A percentile compares a stretch with the other conserved stretches of the same genome.
These are phyloP conservation scores for Salix exigua DNA, from an alignment of 345 rosid genomes.

Conservation along the genomic window DNA sequence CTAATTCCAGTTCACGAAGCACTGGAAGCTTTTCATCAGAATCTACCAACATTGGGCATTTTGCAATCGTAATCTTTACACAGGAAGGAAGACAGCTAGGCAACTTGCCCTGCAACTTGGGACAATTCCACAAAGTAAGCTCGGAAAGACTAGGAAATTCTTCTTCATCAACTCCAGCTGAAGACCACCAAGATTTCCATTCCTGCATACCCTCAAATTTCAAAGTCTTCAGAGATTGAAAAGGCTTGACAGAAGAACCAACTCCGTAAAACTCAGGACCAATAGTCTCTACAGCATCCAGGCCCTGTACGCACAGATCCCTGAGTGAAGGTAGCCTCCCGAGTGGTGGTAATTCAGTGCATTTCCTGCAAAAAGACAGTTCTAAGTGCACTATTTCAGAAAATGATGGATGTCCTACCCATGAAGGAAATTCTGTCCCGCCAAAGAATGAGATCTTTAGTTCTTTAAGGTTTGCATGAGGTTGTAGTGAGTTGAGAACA, in stretches of 20 bases:
- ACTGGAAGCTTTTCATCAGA: slow-evolving; percentile 7
- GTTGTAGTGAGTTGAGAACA: neutral
- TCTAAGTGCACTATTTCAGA: neutral
- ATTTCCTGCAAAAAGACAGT: neutral
- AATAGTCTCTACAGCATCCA: slow-evolving; percentile 2
- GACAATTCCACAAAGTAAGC: slow-evolving; percentile 28
- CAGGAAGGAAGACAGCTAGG: slow-evolving; percentile 23
- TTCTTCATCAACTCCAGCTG: slow-evolving; percentile 7
- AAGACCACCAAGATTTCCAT: slow-evolving; percentile 30
- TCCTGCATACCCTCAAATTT: slow-evolving; percentile 18
- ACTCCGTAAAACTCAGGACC: slow-evolving; percentile 15
- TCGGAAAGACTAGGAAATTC: slow-evolving; percentile 30
- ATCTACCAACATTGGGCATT: slow-evolving; percentile 1
- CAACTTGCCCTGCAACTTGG: slow-evolving; percentile 19
- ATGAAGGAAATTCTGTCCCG: slow-evolving; percentile 8
- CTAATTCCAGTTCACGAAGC: neutral
- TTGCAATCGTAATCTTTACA: neutral
- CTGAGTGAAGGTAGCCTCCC: slow-evolving; percentile 11
- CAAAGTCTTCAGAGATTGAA: slow-evolving; percentile 8
- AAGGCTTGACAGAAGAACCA: neutral
- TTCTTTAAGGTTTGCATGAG: neutral
- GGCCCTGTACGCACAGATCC: neutral
- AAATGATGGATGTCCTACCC: slow-evolving; percentile 18
- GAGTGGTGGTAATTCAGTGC: slow-evolving; percentile 4
- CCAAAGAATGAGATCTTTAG: slow-evolving; percentile 3